These are phyloP conservation scores for Cytospora piceicola DNA, from an alignment of 2,329 filamentous ascomycete genomes.

Conservation along the genomic window DNA sequence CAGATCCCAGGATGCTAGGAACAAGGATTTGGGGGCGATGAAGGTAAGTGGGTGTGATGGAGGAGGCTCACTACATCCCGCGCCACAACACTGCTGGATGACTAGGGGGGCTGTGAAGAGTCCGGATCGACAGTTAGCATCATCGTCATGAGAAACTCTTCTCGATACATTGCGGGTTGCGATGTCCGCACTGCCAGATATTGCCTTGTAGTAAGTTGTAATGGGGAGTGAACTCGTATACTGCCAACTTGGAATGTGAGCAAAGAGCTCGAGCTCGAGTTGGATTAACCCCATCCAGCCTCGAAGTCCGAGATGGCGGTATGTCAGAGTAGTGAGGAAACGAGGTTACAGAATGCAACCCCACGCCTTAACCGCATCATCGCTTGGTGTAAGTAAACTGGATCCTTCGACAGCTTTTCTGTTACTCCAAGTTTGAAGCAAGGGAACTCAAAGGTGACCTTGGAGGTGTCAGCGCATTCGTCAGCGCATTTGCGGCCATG, in stretches of 20 bases:
- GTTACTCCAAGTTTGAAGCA: conserved; percentile 1
- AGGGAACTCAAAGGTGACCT: background rate
- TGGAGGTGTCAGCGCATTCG: background rate
- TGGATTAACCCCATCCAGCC: background rate
- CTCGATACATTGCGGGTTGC: too few relatives aligned
- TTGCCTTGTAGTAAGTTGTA: background rate
- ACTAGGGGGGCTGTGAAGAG: background rate
- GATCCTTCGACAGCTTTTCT: conserved; percentile 14
- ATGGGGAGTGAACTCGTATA: conserved; percentile 12
- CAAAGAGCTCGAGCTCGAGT: background rate
- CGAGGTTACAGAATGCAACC: conserved; percentile 15
- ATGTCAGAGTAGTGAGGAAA: conserved; percentile 5
- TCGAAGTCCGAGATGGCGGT: background rate
- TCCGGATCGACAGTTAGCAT: background rate
- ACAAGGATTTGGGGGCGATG: conserved; percentile 20
- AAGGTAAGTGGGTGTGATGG: conserved; percentile 16
- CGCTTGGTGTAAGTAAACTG: conserved; percentile 4
- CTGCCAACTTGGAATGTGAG: too few relatives aligned
- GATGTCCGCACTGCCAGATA: too few relatives aligned
- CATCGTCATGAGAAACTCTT: background rate
- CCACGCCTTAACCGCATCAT: conserved; percentile 12
- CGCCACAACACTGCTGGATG: conserved; percentile 1
- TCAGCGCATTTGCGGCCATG: conserved; percentile 4
- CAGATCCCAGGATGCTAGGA: conserved; percentile 13
- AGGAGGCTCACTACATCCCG: conserved; percentile 7